phyloP scores from a whole-genome alignment of 73 alveolate species.

The Stentor roeselii region DNA sequence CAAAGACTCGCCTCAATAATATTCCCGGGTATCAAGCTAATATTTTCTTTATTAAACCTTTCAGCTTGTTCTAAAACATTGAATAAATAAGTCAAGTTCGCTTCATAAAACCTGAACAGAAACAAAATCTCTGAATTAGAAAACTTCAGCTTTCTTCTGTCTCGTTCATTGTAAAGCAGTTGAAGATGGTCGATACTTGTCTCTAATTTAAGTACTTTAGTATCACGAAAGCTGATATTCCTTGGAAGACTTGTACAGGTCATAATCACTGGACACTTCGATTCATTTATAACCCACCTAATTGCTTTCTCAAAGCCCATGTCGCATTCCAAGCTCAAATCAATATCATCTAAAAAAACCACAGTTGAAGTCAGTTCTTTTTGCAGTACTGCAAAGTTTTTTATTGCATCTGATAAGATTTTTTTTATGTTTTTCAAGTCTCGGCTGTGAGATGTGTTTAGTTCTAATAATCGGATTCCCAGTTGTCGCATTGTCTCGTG shows the following conservation, averaged over 20 bases:
- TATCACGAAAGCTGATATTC: no score
- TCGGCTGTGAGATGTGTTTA: not conserved
- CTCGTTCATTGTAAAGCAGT: not conserved
- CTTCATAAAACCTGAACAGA: not conserved
- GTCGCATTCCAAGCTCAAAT: not conserved
- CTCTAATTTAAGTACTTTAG: not conserved
- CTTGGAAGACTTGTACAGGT: not conserved
- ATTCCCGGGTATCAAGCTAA: not conserved
- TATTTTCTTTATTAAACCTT: not conserved
- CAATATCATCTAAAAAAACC: not conserved
- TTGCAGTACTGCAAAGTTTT: not conserved
- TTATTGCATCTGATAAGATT: not conserved
- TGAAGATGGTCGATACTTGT: not conserved
- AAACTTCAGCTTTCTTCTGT: no score
- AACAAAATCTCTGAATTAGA: not conserved
- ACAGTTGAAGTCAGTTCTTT: not conserved
- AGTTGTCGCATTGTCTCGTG: not conserved
- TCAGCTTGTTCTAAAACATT: not conserved
- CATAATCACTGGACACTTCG: not conserved
- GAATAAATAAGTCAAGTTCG: not conserved
- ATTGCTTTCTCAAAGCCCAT: not conserved
- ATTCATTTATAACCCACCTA: not conserved
- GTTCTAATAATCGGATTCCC: not conserved
- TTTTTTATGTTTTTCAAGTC: not conserved
- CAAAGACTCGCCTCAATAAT: no score